A percentile compares a stretch with the other conserved stretches of the same genome.
Evolutionary conservation across 2,329 filamentous ascomycete genomes (phyloP).

Genomic region (Septoria petroselini): DNA sequence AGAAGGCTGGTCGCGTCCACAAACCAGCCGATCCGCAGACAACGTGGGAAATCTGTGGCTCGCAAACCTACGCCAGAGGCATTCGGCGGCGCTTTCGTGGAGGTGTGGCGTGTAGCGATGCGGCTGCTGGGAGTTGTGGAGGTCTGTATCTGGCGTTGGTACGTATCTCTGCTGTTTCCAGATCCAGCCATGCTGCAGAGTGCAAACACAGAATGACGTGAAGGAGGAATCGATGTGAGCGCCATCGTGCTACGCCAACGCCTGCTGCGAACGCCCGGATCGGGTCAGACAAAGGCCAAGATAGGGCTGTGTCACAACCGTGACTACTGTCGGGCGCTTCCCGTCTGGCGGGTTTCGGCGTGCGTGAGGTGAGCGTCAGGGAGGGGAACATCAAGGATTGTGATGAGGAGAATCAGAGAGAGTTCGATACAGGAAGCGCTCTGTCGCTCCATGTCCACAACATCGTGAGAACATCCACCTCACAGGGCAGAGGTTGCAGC

Average conservation of each 20-base stretch:
- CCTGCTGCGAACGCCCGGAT: neutral
- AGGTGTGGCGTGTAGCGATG: slow-evolving; percentile 6
- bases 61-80: slow-evolving; percentile 14
- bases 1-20: slow-evolving; percentile 8
- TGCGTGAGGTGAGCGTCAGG: neutral
- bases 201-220: slow-evolving; percentile 1
- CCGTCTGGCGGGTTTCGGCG: neutral
- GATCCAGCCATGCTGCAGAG: neutral
- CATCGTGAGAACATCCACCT: too few species aligned
- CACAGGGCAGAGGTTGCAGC: too few species aligned
- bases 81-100: slow-evolving; percentile 5
- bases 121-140: neutral
- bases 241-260: neutral
- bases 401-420: slow-evolving; percentile 1
- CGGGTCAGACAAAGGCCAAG: neutral
- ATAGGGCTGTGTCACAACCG: neutral
- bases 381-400: neutral
- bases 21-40: slow-evolving; percentile 7
- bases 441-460: slow-evolving; percentile 2
- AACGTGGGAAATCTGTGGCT: slow-evolving; percentile 11
- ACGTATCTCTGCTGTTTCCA: neutral
- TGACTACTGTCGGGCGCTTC: neutral
- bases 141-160: neutral
- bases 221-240: neutral
- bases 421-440: slow-evolving; percentile 8